Evolutionary conservation across 192 early-diverging fungal species (phyloP).

Genomic region (Chytriomyces sp.): DNA sequence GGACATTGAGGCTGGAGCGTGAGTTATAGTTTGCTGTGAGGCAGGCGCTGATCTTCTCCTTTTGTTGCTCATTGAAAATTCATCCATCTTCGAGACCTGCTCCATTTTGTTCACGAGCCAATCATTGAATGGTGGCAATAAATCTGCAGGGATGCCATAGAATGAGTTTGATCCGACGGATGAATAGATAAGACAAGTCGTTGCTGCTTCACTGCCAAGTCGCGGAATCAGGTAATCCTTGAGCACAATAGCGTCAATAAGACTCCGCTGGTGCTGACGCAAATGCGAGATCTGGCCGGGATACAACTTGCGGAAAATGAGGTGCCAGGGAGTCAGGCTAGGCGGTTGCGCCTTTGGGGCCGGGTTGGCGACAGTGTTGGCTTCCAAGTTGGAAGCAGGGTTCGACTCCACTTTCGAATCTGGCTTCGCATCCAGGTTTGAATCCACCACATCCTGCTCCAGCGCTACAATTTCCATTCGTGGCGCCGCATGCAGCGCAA

Average conservation of each 20-base stretch:
- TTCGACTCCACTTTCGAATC: not conserved
- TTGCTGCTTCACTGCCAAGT: constrained; percentile 5
- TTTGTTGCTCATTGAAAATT: constrained; percentile 11
- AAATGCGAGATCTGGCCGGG: constrained; percentile 27
- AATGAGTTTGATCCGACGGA: not conserved
- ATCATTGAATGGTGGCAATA: not conserved
- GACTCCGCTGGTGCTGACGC: constrained; percentile 15
- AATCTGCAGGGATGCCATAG: constrained; percentile 16
- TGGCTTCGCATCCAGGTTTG: not conserved
- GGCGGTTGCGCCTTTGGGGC: not conserved
- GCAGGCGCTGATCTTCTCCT: not conserved
- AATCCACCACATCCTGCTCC: not conserved
- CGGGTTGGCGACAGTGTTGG: not conserved
- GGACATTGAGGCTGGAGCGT: not conserved
- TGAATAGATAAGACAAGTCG: not conserved
- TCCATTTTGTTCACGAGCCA: constrained; percentile 24
- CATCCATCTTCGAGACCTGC: not conserved
- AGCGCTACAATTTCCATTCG: not conserved
- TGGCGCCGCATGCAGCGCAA: not conserved
- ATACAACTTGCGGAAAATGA: constrained; percentile 16
- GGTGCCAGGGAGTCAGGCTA: constrained; percentile 15
- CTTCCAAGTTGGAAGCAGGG: not conserved
- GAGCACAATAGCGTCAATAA: constrained; percentile 17
- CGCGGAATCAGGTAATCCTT: constrained; percentile 21
- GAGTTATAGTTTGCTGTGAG: not conserved